phyloP scores from a whole-genome alignment of 1,284 basidiomycete species.

The Ceratobasidium sp. region DNA sequence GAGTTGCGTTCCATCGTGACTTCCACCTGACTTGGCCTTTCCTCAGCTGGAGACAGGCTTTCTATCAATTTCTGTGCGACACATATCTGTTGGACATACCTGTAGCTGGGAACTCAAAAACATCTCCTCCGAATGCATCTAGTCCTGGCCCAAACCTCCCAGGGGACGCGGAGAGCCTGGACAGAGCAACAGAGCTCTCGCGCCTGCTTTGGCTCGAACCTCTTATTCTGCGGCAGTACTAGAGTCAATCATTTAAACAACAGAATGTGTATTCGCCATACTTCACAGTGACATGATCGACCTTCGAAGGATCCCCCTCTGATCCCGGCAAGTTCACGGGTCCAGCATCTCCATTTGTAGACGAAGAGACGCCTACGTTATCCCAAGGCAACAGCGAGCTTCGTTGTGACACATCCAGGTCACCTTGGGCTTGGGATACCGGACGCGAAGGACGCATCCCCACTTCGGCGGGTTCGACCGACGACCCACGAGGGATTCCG shows the following conservation, averaged over 20 bases:
- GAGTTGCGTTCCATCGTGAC: slow-evolving; percentile 76
- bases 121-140: slow-evolving; percentile 34
- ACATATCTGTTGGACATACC: background rate
- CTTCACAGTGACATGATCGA: slow-evolving; percentile 37
- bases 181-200: slow-evolving; percentile 20
- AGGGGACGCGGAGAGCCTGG: slow-evolving; percentile 38
- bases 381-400: slow-evolving; percentile 86
- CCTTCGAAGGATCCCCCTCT: slow-evolving; percentile 49
- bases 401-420: slow-evolving; percentile 64
- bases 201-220: slow-evolving; percentile 39
- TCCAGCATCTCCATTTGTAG: slow-evolving; percentile 63
- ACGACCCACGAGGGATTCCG: slow-evolving; percentile 26
- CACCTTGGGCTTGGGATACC: slow-evolving; percentile 62
- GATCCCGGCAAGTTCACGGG: slow-evolving; percentile 59
- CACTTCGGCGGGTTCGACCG: slow-evolving; percentile 18
- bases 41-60: background rate
- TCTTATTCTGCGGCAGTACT: slow-evolving; percentile 50
- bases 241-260: slow-evolving; percentile 65
- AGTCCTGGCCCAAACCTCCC: slow-evolving; percentile 35
- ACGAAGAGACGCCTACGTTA: slow-evolving; percentile 73
- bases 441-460: slow-evolving; percentile 66
- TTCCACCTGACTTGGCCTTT: slow-evolving; percentile 16
- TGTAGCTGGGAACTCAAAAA: slow-evolving; percentile 24
- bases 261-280: slow-evolving; percentile 52
- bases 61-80: background rate